phyloP scores from a whole-genome alignment of 768 basidiomycete species.

The Lyophyllum shimeji region DNA sequence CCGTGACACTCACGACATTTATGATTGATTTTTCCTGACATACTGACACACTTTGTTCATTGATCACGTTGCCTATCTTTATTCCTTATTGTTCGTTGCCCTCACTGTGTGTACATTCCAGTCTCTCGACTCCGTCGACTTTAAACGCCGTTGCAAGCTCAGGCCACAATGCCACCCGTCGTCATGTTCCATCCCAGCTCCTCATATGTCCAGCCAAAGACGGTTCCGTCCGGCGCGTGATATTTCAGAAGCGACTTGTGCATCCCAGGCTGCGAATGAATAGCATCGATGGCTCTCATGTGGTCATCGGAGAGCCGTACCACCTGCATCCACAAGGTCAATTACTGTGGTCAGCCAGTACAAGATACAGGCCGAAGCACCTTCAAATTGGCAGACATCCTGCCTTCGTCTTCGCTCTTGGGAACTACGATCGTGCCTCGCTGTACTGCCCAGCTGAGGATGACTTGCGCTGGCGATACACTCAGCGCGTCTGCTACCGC shows the following conservation, averaged over 20 bases:
- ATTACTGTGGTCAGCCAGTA: conserved; percentile 10
- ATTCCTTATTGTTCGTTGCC: neutral
- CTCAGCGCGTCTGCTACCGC: conserved; percentile 32
- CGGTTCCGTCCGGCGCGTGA: conserved; percentile 25
- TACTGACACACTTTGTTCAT: neutral
- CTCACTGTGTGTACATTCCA: neutral
- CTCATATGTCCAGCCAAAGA: conserved; percentile 46
- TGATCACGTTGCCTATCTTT: neutral
- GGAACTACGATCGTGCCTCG: conserved; percentile 62
- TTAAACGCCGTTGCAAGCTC: neutral
- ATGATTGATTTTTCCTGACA: neutral
- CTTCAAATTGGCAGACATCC: conserved; percentile 48
- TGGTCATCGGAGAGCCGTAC: conserved; percentile 34
- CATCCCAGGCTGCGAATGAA: conserved; percentile 42
- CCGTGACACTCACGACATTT: neutral
- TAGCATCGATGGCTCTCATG: conserved; percentile 34
- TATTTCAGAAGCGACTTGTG: conserved; percentile 33
- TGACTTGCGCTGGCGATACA: conserved; percentile 47
- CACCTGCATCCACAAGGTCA: conserved; percentile 25
- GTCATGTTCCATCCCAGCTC: conserved; percentile 42
- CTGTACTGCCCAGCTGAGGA: conserved; percentile 66
- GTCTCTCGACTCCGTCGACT: neutral
- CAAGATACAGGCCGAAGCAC: conserved; percentile 17
- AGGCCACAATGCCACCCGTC: conserved; percentile 28
- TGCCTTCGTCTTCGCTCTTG: conserved; percentile 50